Evolutionary conservation across 2,329 filamentous ascomycete species (phyloP), one percentile per base, ranked within the genome.

Genomic region (Leptographium wingfieldii): DNA sequence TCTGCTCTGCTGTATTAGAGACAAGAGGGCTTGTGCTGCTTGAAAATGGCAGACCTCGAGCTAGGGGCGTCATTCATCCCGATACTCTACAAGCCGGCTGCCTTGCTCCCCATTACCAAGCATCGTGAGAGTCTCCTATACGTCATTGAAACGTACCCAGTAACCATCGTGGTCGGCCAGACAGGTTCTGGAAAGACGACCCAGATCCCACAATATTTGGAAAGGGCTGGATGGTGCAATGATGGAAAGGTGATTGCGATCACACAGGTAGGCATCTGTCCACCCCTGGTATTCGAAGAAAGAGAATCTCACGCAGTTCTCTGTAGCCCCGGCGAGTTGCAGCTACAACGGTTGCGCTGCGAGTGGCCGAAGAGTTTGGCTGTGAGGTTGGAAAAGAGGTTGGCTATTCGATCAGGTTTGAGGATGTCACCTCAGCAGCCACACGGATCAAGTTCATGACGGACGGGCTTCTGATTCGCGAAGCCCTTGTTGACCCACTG

Each of bases 181-280:
- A 97, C 94, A 1, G 94, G 94, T 4, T 95, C 89, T 29, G 92
- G 92, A 51, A 97, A 97, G 73, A 96, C 92, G 1, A 97, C 94
- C 0, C 94, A 97, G 70, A 86, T 97, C 52, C 94, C 94, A 1
- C 92, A 96, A 67, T 97, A 88, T 67, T 80, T 97, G 14, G 86
- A 95, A 61, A 80, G 88, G 66, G 89, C 87, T 68, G 92, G 92
- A 72, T 97, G 92, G 92, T 92, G 90, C 69, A 78, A 80, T 33
- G 82, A 91, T 69, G 90, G 88, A 25, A 95, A 92, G 69, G 72
- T 88, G 54, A 87, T 99, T 65, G 92, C 85, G 25, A 81, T 97
- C 52, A 97, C 94, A 19, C 92, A 97, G 83, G 61, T 63, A 5
- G 35, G 61, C 6, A 9, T 9, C 51, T 6, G 12, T 33, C 25